Evolutionary conservation across 2,329 filamentous ascomycete species (phyloP), one percentile per base, ranked within the genome.

Genomic region (Pyrenophora tritici-repentis): DNA sequence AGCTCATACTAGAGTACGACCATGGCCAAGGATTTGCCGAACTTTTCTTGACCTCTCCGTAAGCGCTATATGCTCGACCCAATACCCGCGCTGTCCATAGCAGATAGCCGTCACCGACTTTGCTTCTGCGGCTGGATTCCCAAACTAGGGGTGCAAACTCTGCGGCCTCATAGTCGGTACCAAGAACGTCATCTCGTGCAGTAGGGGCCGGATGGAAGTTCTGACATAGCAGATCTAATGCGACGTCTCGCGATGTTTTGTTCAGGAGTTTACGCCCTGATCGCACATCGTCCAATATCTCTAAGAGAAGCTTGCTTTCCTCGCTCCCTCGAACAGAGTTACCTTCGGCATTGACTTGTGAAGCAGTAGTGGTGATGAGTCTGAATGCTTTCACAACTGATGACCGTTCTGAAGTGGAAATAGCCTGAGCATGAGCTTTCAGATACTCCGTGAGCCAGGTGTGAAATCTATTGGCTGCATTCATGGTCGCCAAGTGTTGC

Each of bases 41-140:
- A 31, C 42, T 63, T 16, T 59, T 61, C 31, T 85, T 83, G 5
- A 90, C 81, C 47, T 84, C 79, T 1, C 91, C 91, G 22, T 86
- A 89, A 13, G 89, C 66, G 35, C 67, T 64, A 45, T 71, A 97
- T 0, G 90, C 87, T 67, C 91, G 84, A 6, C 95, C 94, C 37
- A 97, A 79, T 2, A 92, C 88, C 56, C 87, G 83, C 3, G 90
- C 92, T 37, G 90, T 89, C 95, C 95, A 99, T 1, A 89, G 77
- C 1, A 91, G 77, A 68, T 94, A 97, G 13, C 85, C 82, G 20
- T 83, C 76, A 48, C 86, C 88, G 13, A 87, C 78, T 1, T 82
- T 76, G 32, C 81, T 78, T n/a, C 83, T 79, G 50, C 83, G 80
- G 60, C 91, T 89, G 35, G 89, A 91, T 67, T 87, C 86, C 86